phyloP scores from a whole-genome alignment of 139 green algal genomes.

The Chlamydomonas asymmetrica region DNA sequence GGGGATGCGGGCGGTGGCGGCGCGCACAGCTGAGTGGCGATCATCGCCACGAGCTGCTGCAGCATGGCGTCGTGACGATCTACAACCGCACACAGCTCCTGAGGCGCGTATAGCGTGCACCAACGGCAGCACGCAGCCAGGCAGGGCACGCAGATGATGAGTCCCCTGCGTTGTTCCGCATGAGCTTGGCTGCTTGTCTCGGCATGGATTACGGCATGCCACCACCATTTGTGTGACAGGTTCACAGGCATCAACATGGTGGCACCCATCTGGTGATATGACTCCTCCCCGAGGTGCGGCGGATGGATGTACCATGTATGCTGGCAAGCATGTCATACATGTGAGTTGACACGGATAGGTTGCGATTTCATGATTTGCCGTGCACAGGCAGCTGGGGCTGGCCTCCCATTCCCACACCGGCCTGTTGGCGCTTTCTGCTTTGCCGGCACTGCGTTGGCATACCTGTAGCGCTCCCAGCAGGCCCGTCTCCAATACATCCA shows the following conservation, averaged over 20 bases:
- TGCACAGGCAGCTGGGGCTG: no score
- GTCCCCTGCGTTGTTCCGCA: background rate
- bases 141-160: background rate
- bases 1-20: no score
- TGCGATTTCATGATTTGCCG: no score
- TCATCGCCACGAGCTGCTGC: constrained; percentile 9
- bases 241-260: background rate
- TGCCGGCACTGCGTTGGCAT: no score
- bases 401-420: no score
- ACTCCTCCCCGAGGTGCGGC: no score
- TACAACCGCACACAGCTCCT: constrained; percentile 13
- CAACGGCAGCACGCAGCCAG: background rate
- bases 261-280: background rate
- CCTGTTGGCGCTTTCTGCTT: no score
- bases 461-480: no score
- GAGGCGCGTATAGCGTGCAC: background rate
- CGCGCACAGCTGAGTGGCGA: constrained; percentile 4
- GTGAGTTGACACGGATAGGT: no score
- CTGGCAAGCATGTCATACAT: no score
- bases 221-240: background rate
- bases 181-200: background rate
- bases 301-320: no score
- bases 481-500: no score
- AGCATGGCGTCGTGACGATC: constrained; percentile 2
- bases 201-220: background rate